These are phyloP conservation scores for Earliella scabrosa DNA, from an alignment of 1,284 basidiomycete species.

Conservation along the genomic window DNA sequence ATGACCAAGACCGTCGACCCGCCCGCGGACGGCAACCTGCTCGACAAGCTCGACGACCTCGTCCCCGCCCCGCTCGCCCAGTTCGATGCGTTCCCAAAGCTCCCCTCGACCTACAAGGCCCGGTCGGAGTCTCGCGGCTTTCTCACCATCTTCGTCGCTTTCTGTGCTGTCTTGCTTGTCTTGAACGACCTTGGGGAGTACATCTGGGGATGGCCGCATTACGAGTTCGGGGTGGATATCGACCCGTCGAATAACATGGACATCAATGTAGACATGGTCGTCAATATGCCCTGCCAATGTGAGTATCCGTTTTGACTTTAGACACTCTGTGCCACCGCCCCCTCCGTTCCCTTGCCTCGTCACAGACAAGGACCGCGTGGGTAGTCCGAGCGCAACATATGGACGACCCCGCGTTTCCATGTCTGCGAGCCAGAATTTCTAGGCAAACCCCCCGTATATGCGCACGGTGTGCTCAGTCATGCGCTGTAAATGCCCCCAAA, in stretches of 20 bases:
- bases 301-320: conserved; percentile 39
- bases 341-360: neutral
- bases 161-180: conserved; percentile 76
- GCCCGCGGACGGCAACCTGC: conserved; percentile 38
- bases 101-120: conserved; percentile 86
- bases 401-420: no score
- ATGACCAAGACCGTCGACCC: conserved; percentile 23
- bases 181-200: conserved; percentile 91
- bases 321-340: neutral
- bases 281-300: conserved; percentile 94
- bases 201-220: conserved; percentile 90
- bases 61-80: conserved; percentile 57
- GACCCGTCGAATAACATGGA: conserved; percentile 67
- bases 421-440: no score
- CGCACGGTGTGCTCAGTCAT: no score
- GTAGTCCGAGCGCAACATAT: no score
- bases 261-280: conserved; percentile 89
- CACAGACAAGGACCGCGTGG: no score
- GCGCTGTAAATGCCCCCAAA: no score
- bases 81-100: conserved; percentile 89
- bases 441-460: no score
- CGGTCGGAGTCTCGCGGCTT: conserved; percentile 88
- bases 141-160: conserved; percentile 79
- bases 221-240: conserved; percentile 83
- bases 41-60: conserved; percentile 61